Conservation (phyloP, 2,329 filamentous ascomycete species). For the Davidsoniella australis region DNA sequence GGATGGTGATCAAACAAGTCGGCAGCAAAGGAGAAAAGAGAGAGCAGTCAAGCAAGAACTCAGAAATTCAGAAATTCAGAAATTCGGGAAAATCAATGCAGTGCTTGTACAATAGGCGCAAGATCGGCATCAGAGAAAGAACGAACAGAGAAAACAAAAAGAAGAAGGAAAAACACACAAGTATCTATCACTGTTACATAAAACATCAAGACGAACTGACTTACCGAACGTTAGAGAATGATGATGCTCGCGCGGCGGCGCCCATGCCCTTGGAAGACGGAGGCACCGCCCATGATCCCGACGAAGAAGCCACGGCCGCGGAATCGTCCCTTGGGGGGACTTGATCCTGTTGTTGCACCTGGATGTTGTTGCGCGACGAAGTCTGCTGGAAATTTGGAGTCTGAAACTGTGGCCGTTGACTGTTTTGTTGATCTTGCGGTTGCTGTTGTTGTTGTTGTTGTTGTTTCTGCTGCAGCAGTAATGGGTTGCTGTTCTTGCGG, state of each 20-base stretch:
- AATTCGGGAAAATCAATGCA: neutral
- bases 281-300: constrained; percentile 5
- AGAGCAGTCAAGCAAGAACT: neutral
- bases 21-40: neutral
- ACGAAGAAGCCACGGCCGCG: constrained; percentile 2
- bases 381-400: constrained; percentile 6
- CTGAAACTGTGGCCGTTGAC: constrained; percentile 1
- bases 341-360: neutral
- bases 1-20: constrained; percentile 3
- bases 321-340: constrained; percentile 8
- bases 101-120: neutral
- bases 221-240: constrained; percentile 9
- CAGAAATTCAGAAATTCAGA: neutral
- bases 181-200: neutral
- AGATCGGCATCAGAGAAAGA: neutral
- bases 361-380: neutral
- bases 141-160: neutral
- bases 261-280: constrained; percentile 1
- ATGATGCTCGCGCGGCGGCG: constrained; percentile 6
- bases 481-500: neutral
- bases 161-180: neutral
- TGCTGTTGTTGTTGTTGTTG: neutral
- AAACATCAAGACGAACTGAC: constrained; percentile 1
- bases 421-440: neutral
- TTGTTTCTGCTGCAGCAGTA: neutral